Base-by-base conservation (phyloP, 2,329 filamentous ascomycete genomes). In the Onygena corvina region DNA sequence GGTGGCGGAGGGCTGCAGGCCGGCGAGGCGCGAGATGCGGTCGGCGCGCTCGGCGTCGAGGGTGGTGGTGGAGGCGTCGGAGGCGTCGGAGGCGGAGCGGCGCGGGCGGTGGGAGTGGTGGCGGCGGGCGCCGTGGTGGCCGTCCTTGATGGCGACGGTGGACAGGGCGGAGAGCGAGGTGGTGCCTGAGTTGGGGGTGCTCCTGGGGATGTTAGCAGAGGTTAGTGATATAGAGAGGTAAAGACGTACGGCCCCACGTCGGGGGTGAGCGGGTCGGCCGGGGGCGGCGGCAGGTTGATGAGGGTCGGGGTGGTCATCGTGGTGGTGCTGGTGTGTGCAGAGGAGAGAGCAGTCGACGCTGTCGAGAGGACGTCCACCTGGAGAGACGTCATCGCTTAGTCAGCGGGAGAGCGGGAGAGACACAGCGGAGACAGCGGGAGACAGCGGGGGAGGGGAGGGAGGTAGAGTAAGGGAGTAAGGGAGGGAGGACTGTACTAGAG, bases 81-180 rank as follows among this genome's bases (percentile, higher is more conserved):
- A 73, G 67, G 57, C 76, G 71, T 58, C 77, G 73, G 59, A 79
- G 67, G 64, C 80, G 71, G 59, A 76, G 46, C 79, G 78, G 36
- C 67, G 66, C 33, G 67, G 65, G 53, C 73, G 72, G 50, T 76
- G 73, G 51, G 67, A 66, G 52, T 77, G 75, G 50, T 81, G 76
- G 23, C 80, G 78, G 23, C 83, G 75, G 62, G 88, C 80, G 55
- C 90, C 90, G 53, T 87, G 85, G 62, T 95, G 87, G 58, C 90
- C 90, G 64, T 96, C 90, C 68, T 95, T 94, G 74, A 94, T 94
- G 47, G 90, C 90, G 9, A 87, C 92, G 14, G 90, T 95, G 12
- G 87, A 94, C 44, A 96, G 77, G 34, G 88, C 83, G 21, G 87
- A 94, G 60, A 96, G 82, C 47, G 88, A 93, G 9, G 89, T 95